phyloP scores from a whole-genome alignment of 1,284 basidiomycete species.

The Fomitopsis pinicola region DNA sequence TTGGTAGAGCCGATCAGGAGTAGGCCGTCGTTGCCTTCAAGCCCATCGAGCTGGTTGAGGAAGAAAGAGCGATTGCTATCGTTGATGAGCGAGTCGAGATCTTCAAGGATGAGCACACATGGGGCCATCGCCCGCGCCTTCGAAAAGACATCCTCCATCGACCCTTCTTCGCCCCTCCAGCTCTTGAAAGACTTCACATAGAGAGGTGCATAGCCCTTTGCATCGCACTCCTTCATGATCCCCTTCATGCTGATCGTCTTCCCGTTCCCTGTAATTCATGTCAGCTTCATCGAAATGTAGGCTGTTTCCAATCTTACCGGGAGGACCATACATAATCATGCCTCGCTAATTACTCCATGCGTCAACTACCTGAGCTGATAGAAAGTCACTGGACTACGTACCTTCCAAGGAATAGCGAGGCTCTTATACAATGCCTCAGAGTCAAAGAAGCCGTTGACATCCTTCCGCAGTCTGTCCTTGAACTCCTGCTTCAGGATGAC shows the following conservation, averaged over 20 bases:
- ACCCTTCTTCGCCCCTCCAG: slow-evolving; percentile 60
- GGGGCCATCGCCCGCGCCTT: slow-evolving; percentile 67
- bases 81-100: slow-evolving; percentile 77
- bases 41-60: slow-evolving; percentile 77
- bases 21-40: slow-evolving; percentile 73
- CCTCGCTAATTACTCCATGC: slow-evolving; percentile 46
- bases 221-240: slow-evolving; percentile 64
- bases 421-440: slow-evolving; percentile 68
- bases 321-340: slow-evolving; percentile 69
- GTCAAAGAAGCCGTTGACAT: slow-evolving; percentile 74
- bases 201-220: slow-evolving; percentile 58
- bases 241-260: slow-evolving; percentile 81
- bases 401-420: slow-evolving; percentile 81
- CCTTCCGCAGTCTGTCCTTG: slow-evolving; percentile 64
- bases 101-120: slow-evolving; percentile 76
- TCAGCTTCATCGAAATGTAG: background rate
- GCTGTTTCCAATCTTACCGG: slow-evolving; percentile 37
- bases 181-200: slow-evolving; percentile 75
- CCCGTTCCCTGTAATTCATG: slow-evolving; percentile 57
- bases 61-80: slow-evolving; percentile 78
- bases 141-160: slow-evolving; percentile 60
- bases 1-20: slow-evolving; percentile 81
- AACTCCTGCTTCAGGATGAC: slow-evolving; percentile 72
- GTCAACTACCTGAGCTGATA: background rate
- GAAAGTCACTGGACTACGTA: slow-evolving; percentile 17